Evolutionary conservation across 139 green algal species (phyloP), one percentile per base, ranked within the genome.

Genomic region (Chlamydomonas asymmetrica): DNA sequence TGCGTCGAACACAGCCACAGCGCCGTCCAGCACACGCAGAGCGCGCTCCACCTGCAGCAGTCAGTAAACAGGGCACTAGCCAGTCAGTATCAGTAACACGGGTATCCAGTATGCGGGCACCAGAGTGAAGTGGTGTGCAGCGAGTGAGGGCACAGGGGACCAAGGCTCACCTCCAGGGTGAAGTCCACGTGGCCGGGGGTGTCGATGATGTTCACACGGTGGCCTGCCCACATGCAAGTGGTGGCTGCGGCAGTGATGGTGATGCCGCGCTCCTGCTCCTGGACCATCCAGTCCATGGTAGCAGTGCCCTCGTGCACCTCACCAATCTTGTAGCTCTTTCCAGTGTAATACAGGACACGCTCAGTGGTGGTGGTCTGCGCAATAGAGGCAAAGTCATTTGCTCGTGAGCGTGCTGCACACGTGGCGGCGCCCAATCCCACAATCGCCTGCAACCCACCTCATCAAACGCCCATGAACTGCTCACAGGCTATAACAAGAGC

Each of bases 191-290:
- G 94, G 22, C 96, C 96, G 35, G 97, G 97, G 7, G 97, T 99
- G 87, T 99, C 97, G 74, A 99, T 99, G 85, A 99, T 97, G 87
- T 99, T 99, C 84, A 99, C 96, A 63, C 94, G 88, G 86, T 98
- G 87, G 78, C 93, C 90, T n/a, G 97, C 89, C 96, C 97, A 99
- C 45, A 87, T 79, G 91, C 94, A 98, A 7, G 95, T 98, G 62
- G 96, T 99, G 69, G 97, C 97, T 39, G 97, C 97, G 41, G 91
- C 94, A 1, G 96, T 99, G 89, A 99, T 99, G 74, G 97, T 99
- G 89, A 99, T 99, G 52, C 97, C 97, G 62, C 97, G 88, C 90
- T 99, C 97, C 86, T 97, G 94, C 78, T 93, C 87, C 80, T 92
- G 89, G 0, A 88, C 85, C 88, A 94, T 92, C 95, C 94, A 98